A percentile compares a stretch with the other conserved stretches of the same genome.
Evolutionary conservation across 2,329 filamentous ascomycete genomes (phyloP).

Genomic region (Stylonectria norvegica): DNA sequence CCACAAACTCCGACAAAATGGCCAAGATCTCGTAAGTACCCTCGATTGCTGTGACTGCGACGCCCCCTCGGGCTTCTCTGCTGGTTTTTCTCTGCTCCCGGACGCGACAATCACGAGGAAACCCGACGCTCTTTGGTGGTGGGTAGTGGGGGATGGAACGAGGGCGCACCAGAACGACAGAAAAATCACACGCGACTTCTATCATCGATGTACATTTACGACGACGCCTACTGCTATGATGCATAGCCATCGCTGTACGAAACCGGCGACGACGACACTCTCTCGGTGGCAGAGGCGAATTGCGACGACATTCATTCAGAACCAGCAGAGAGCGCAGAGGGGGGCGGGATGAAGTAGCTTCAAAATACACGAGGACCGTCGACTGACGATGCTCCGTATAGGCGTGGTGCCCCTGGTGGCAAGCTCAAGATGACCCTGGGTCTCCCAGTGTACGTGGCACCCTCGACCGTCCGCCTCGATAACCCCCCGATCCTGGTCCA

Average conservation of each 20-base stretch:
- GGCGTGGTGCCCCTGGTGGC: slow-evolving; percentile 93
- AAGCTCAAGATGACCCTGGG: slow-evolving; percentile 99
- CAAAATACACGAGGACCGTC: slow-evolving; percentile 4
- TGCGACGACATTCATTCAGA: slow-evolving; percentile 1
- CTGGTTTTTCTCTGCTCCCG: slow-evolving; percentile 4
- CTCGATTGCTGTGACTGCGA: slow-evolving; percentile 9
- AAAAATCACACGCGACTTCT: not conserved
- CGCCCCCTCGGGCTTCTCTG: slow-evolving; percentile 11
- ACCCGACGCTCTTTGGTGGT: slow-evolving; percentile 10
- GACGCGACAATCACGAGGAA: slow-evolving; percentile 9
- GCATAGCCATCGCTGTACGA: too few species aligned
- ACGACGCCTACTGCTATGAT: slow-evolving; percentile 1
- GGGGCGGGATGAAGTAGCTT: too few species aligned
- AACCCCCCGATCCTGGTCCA: slow-evolving; percentile 7
- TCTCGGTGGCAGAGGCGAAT: too few species aligned
- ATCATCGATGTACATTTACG: not conserved
- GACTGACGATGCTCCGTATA: slow-evolving; percentile 40
- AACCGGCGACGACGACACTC: too few species aligned
- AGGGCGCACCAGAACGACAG: slow-evolving; percentile 12
- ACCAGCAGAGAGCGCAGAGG: not conserved
- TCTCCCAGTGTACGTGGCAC: slow-evolving; percentile 97
- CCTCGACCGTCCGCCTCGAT: too few species aligned
- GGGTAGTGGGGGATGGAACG: slow-evolving; percentile 16
- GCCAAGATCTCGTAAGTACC: slow-evolving; percentile 60
- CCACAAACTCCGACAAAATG: slow-evolving; percentile 53